Percentiles rank a stretch among this genome's conserved stretches.
phyloP scores from a whole-genome alignment of 768 basidiomycete species.

The Russula ochroleuca region DNA sequence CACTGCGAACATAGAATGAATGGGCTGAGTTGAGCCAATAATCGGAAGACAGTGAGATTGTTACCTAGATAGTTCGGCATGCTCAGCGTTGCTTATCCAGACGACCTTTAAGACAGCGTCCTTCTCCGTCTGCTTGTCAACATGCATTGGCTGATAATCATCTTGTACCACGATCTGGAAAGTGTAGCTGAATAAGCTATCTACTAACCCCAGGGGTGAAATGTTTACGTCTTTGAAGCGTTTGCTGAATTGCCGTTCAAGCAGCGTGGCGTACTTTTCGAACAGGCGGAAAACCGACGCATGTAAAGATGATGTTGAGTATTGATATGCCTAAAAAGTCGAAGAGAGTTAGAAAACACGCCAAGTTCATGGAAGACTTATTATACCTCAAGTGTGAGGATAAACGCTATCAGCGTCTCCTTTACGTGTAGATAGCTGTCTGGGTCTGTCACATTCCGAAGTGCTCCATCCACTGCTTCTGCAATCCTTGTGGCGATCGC shows the following conservation, averaged over 20 bases:
- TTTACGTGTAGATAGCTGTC: conserved; percentile 81
- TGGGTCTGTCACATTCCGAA: conserved; percentile 70
- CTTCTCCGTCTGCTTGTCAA: conserved; percentile 55
- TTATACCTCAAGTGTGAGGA: conserved; percentile 86
- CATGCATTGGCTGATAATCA: conserved; percentile 85
- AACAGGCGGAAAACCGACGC: conserved; percentile 83
- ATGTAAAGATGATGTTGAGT: conserved; percentile 78
- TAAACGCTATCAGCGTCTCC: conserved; percentile 77
- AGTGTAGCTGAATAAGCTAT: background rate
- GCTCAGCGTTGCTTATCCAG: conserved; percentile 73
- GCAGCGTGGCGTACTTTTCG: conserved; percentile 78
- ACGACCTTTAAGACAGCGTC: conserved; percentile 74
- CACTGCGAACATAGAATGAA: conserved; percentile 39
- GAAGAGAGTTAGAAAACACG: background rate
- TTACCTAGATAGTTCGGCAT: conserved; percentile 54
- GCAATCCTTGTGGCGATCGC: conserved; percentile 71
- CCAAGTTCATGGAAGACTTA: conserved; percentile 13
- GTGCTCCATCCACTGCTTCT: conserved; percentile 63
- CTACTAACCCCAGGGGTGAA: background rate
- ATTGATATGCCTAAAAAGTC: conserved; percentile 63
- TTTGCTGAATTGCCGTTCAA: conserved; percentile 74
- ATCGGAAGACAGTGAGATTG: background rate
- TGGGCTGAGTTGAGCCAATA: background rate
- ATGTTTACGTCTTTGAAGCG: conserved; percentile 72
- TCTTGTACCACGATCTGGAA: conserved; percentile 76